These are phyloP conservation scores for Colletotrichum sp. DNA, from an alignment of 2,329 filamentous ascomycete species.

Conservation along the genomic window DNA sequence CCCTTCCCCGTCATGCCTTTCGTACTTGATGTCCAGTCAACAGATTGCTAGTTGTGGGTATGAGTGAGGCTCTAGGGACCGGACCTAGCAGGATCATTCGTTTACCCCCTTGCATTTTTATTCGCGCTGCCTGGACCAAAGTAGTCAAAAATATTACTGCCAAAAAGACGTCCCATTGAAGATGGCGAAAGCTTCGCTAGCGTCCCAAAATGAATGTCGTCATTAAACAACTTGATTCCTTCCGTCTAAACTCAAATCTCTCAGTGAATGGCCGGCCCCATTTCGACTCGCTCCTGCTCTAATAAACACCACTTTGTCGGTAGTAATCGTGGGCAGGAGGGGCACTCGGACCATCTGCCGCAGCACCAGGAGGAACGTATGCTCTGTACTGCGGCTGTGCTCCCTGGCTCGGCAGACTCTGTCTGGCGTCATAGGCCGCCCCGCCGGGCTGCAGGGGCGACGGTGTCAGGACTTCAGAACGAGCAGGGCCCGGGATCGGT, in stretches of 20 bases:
- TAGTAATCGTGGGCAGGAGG: slow-evolving; percentile 63
- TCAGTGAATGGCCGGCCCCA: neutral
- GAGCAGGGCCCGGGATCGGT: slow-evolving; percentile 35
- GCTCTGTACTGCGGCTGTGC: slow-evolving; percentile 61
- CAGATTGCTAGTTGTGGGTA: neutral
- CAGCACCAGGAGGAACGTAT: slow-evolving; percentile 54
- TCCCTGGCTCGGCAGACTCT: slow-evolving; percentile 53
- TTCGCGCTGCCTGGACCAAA: neutral
- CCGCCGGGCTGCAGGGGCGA: slow-evolving; percentile 51
- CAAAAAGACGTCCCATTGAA: neutral
- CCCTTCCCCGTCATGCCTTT: neutral
- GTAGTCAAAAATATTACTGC: neutral
- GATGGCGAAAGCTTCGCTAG: neutral
- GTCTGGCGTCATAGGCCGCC: slow-evolving; percentile 51
- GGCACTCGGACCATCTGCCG: slow-evolving; percentile 47
- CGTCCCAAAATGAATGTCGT: neutral
- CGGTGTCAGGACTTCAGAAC: slow-evolving; percentile 29
- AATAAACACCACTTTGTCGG: slow-evolving; percentile 43
- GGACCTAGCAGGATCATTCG: neutral
- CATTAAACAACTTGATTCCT: neutral
- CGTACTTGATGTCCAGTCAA: neutral
- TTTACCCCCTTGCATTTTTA: neutral
- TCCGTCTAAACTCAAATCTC: neutral
- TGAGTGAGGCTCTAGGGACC: neutral
- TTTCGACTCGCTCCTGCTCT: neutral